phyloP scores from a whole-genome alignment of 1,284 basidiomycete genomes.

The Rhodotorula sp. region DNA sequence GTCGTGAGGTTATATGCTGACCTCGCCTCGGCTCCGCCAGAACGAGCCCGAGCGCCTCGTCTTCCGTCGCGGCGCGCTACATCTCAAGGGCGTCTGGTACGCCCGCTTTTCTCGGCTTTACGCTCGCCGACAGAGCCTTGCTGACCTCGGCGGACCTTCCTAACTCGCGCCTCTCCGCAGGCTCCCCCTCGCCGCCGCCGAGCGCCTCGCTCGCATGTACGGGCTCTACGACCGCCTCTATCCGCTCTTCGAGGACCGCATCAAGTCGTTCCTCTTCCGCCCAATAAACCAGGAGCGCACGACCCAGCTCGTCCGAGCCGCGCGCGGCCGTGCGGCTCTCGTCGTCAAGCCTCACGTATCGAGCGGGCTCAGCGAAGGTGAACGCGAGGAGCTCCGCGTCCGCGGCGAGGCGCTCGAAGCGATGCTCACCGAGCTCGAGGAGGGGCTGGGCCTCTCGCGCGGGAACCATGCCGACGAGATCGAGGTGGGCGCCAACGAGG shows the following conservation, averaged over 20 bases:
- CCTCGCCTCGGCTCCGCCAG: background rate
- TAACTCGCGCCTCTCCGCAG: background rate
- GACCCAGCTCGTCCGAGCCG: constrained; percentile 19
- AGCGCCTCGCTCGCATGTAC: constrained; percentile 5
- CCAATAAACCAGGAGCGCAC: constrained; percentile 22
- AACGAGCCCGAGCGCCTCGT: constrained; percentile 34
- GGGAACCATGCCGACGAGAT: background rate
- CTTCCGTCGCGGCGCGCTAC: constrained; percentile 37
- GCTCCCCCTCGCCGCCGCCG: constrained; percentile 24
- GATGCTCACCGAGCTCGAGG: background rate
- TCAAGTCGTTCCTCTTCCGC: constrained; percentile 9
- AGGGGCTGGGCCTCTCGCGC: background rate
- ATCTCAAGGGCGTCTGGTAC: constrained; percentile 37
- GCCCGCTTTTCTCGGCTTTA: background rate
- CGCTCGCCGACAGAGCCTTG: too few species aligned
- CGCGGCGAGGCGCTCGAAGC: constrained; percentile 3
- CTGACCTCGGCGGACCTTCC: background rate
- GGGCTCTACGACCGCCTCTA: constrained; percentile 8
- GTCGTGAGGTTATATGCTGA: background rate
- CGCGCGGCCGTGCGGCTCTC: constrained; percentile 5
- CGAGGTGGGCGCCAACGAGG: too few species aligned
- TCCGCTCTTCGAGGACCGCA: constrained; percentile 25
- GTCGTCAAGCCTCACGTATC: background rate
- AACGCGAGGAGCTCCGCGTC: background rate
- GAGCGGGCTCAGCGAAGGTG: background rate